Conservation (phyloP, 140 eudicot species). For the Cichorium intybus region DNA sequence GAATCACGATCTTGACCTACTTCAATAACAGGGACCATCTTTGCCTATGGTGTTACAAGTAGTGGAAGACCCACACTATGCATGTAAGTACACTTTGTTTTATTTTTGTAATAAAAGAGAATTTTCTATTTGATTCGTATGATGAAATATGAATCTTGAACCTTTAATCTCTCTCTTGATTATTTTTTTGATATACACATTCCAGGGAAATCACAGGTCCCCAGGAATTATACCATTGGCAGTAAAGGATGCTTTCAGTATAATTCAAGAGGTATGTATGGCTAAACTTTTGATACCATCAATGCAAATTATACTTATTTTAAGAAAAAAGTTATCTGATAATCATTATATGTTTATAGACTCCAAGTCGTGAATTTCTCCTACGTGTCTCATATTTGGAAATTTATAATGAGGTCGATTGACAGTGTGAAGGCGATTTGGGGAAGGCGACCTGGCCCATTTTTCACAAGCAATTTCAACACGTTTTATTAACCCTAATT, state of each 20-base stretch:
- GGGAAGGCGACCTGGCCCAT: too few relatives aligned
- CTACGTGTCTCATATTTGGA: constrained; percentile 98
- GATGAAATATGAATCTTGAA: constrained; percentile 9
- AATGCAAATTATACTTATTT: constrained; percentile 15
- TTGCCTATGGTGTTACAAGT: constrained; percentile 99
- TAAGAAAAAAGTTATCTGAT: background rate
- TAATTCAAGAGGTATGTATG: constrained; percentile 82
- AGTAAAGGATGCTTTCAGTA: constrained; percentile 96
- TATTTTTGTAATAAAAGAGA: background rate
- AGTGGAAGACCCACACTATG: constrained; percentile 99
- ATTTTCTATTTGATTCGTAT: too few relatives aligned
- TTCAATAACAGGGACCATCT: constrained; percentile 74
- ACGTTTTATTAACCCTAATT: too few relatives aligned
- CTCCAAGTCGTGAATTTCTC: constrained; percentile 95
- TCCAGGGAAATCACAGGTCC: constrained; percentile 97
- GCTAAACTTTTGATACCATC: constrained; percentile 9
- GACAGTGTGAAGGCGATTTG: too few relatives aligned
- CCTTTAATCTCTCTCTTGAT: constrained; percentile 15
- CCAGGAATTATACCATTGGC: constrained; percentile 99
- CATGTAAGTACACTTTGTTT: constrained; percentile 54
- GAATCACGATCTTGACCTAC: constrained; percentile 10
- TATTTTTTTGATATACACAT: constrained; percentile 22
- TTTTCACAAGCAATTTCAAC: too few relatives aligned
- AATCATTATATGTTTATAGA: constrained; percentile 43
- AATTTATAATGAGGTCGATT: constrained; percentile 91